Conservation (phyloP, 2,329 filamentous ascomycete genomes). For the Bertia moriformis region DNA sequence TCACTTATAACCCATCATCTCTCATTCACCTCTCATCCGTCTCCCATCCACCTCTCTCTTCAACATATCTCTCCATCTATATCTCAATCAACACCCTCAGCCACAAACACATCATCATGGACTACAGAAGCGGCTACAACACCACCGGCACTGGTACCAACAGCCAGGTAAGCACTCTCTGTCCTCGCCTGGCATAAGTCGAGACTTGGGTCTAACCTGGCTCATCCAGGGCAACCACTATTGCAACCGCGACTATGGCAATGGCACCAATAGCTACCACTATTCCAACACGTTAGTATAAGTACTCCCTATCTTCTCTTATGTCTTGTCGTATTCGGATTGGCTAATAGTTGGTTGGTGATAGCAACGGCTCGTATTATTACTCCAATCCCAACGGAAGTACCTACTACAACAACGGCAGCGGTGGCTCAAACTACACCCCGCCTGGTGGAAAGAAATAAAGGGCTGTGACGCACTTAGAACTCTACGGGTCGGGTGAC, state of each 20-base stretch:
- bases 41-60: too few species aligned
- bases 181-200: background rate
- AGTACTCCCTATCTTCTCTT: background rate
- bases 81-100: too few species aligned
- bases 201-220: background rate
- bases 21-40: too few species aligned
- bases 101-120: background rate
- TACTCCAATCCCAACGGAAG: constrained; percentile 57
- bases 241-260: constrained; percentile 49
- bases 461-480: background rate
- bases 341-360: background rate
- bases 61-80: too few species aligned
- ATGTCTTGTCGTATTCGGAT: constrained; percentile 1
- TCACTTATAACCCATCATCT: too few species aligned
- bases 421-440: constrained; percentile 45
- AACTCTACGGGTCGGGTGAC: background rate
- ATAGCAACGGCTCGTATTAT: constrained; percentile 54
- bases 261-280: constrained; percentile 42
- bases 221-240: constrained; percentile 48
- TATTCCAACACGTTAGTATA: constrained; percentile 47
- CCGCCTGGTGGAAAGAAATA: constrained; percentile 24
- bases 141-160: constrained; percentile 44
- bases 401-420: constrained; percentile 52
- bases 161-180: constrained; percentile 30
- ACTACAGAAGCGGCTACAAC: constrained; percentile 15